phyloP scores from a whole-genome alignment of 768 basidiomycete species.

The Boletus subcaerulescens region DNA sequence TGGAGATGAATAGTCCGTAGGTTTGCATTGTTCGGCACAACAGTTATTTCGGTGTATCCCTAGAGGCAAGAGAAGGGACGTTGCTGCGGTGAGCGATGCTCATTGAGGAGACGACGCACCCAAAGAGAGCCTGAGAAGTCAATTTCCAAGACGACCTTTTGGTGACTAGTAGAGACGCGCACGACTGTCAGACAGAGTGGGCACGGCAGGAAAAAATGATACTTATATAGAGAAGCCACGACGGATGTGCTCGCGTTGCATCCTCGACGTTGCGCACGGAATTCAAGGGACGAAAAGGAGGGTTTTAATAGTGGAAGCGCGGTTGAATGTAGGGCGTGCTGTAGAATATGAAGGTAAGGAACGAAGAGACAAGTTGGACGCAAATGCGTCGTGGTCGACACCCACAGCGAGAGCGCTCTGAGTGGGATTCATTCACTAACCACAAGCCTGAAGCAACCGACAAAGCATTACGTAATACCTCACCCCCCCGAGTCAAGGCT shows the following conservation, averaged over 20 bases:
- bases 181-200: slow-evolving; percentile 42
- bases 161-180: slow-evolving; percentile 81
- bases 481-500: background rate
- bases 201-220: slow-evolving; percentile 27
- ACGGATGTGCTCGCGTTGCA: slow-evolving; percentile 75
- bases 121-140: slow-evolving; percentile 87
- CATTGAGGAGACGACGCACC: slow-evolving; percentile 46
- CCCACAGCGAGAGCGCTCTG: slow-evolving; percentile 19
- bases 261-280: slow-evolving; percentile 29
- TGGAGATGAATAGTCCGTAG: slow-evolving; percentile 85
- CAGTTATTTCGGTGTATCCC: slow-evolving; percentile 93
- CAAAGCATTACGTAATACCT: slow-evolving; percentile 30
- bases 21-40: slow-evolving; percentile 75
- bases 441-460: slow-evolving; percentile 26
- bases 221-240: slow-evolving; percentile 92
- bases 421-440: slow-evolving; percentile 24
- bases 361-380: slow-evolving; percentile 5
- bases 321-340: background rate
- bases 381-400: slow-evolving; percentile 17
- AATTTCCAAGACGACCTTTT: slow-evolving; percentile 92
- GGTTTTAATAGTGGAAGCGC: background rate
- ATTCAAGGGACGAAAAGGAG: background rate
- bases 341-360: slow-evolving; percentile 3
- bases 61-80: slow-evolving; percentile 28
- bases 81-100: slow-evolving; percentile 21